phyloP scores from a whole-genome alignment of 192 early-diverging fungal species.

The Pilaira anomala region DNA sequence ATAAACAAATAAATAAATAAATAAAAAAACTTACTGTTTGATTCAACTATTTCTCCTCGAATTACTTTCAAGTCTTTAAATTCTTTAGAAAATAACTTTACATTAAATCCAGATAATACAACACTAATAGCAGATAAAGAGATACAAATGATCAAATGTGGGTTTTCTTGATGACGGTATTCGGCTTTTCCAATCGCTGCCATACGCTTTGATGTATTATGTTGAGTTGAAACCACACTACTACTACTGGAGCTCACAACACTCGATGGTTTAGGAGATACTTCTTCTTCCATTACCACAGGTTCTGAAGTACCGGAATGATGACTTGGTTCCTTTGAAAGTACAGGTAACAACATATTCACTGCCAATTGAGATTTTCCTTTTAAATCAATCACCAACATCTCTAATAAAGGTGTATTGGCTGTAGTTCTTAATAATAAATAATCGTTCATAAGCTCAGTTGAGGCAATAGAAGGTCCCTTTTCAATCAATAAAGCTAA shows the following conservation, averaged over 20 bases:
- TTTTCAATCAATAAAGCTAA: neutral
- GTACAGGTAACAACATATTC: neutral
- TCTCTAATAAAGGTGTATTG: neutral
- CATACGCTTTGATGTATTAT: constrained; percentile 14
- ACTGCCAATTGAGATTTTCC: constrained; percentile 9
- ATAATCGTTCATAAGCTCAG: neutral
- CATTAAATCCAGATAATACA: constrained; percentile 17
- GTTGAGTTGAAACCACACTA: too few species aligned
- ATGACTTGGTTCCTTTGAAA: neutral
- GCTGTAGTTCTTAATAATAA: neutral
- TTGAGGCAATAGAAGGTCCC: too few species aligned
- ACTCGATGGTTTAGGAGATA: neutral
- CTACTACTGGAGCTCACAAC: neutral
- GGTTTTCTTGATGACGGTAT: constrained; percentile 21
- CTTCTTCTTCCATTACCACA: neutral
- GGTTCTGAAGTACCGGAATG: neutral
- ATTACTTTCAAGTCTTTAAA: constrained; percentile 16
- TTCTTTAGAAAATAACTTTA: constrained; percentile 16
- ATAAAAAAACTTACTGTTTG: constrained; percentile 7
- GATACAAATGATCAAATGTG: constrained; percentile 27
- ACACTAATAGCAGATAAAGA: constrained; percentile 7
- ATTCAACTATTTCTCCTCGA: constrained; percentile 5
- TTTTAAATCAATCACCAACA: constrained; percentile 16
- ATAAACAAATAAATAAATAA: constrained; percentile 1
- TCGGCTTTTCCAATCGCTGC: constrained; percentile 4